These are phyloP conservation scores for Vachellia pachyceras DNA, from an alignment of 306 rosid genomes.

Conservation along the genomic window DNA sequence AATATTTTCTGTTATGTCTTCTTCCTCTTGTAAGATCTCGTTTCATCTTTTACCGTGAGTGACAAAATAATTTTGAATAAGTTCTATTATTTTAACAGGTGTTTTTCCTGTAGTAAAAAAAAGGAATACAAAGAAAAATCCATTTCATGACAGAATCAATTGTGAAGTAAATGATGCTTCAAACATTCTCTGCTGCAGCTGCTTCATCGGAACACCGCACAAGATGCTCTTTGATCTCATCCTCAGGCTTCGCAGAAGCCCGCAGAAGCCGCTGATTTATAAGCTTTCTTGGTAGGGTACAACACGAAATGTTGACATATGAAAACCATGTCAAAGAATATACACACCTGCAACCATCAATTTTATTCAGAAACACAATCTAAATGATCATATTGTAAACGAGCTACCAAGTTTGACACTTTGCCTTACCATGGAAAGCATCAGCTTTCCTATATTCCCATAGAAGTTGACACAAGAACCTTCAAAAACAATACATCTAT, in stretches of 20 bases:
- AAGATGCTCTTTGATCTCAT: constrained; percentile 44
- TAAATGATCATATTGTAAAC: background rate
- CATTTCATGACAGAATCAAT: background rate
- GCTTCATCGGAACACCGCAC: constrained; percentile 41
- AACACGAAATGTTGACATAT: constrained; percentile 49
- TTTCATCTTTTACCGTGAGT: too few species aligned
- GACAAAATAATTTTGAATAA: too few species aligned
- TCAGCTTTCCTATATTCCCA: constrained; percentile 84
- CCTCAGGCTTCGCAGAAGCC: too few species aligned
- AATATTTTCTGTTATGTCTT: too few species aligned
- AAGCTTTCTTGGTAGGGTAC: constrained; percentile 29
- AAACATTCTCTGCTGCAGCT: constrained; percentile 43
- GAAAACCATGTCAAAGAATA: constrained; percentile 71
- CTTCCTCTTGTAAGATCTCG: too few species aligned
- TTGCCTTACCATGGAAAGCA: constrained; percentile 81
- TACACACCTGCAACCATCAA: constrained; percentile 65
- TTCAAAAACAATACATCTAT: constrained; percentile 47
- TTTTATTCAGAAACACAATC: background rate
- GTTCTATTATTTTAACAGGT: too few species aligned
- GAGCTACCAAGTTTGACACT: constrained; percentile 10
- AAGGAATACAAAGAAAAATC: background rate
- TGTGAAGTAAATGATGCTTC: constrained; percentile 29
- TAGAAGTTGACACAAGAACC: constrained; percentile 95
- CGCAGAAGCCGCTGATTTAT: constrained; percentile 10
- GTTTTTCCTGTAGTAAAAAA: constrained; percentile 4